phyloP scores from a whole-genome alignment of 129 eudicot species.

The Lonicera japonica region DNA sequence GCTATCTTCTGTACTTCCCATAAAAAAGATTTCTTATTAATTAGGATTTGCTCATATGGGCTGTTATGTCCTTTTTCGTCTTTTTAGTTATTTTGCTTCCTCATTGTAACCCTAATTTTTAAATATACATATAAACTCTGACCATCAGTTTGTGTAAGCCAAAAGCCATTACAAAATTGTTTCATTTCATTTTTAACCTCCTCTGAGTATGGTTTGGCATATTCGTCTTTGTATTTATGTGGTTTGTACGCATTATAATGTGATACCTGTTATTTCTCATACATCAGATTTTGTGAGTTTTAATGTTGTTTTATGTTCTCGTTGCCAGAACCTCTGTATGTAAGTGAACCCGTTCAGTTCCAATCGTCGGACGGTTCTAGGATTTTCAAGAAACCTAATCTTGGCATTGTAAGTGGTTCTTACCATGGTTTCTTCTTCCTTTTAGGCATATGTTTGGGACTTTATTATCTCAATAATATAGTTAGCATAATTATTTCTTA shows the following conservation, averaged over 20 bases:
- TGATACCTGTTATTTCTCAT: background rate
- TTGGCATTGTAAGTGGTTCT: constrained; percentile 22
- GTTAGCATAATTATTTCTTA: background rate
- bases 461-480: too few species aligned
- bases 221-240: background rate
- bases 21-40: too few species aligned
- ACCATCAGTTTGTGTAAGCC: too few species aligned
- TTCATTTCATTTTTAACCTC: background rate
- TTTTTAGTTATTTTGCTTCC: too few species aligned
- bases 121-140: too few species aligned
- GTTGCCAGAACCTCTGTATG: constrained; percentile 25
- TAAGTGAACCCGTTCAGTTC: constrained; percentile 9
- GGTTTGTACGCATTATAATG: background rate
- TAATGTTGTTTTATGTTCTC: constrained; percentile 8
- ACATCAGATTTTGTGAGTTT: background rate
- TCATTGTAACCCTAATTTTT: too few species aligned
- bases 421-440: background rate
- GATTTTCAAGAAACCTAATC: constrained; percentile 14
- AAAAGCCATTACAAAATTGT: too few species aligned
- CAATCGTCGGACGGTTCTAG: constrained; percentile 8
- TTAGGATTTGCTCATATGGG: too few species aligned
- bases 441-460: background rate
- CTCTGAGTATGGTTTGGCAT: background rate
- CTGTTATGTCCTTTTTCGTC: too few species aligned
- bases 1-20: too few species aligned